Evolutionary conservation across 805 yeast species (phyloP), one percentile per base, ranked within the genome.

Genomic region (Tetrapisispora iriomotensis): DNA sequence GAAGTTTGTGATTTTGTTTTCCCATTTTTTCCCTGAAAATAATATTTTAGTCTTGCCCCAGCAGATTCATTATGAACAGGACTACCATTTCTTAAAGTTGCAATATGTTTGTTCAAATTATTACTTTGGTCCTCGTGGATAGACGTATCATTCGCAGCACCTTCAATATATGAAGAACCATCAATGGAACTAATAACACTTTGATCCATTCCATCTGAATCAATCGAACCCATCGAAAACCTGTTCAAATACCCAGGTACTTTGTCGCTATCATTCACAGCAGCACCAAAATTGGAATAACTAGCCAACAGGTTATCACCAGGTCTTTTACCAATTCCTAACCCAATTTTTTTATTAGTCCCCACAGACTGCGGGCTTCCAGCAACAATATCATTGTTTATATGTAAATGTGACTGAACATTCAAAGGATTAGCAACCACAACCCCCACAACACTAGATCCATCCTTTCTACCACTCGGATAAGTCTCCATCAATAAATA

Each of bases 261-360:
- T 10, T 23, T 23, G 10, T 23, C 25, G 7, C 7, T 8, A 23
- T 10, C 10, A 10, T 23, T 10, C 10, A 23, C 10, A 23, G 9
- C 10, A 8, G 7, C 25, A 23, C 10, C 25, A 23, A 7, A 7
- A 23, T 23, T 23, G 14, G 29, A 26, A 10, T 10, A 8, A 13
- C 12, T 51, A 35, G 49, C 33, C 36, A 56, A 32, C 23, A 58
- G 32, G 43, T 58, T 59, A 30, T 59, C 61, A 38, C 62, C 56
- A 3, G 64, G 64, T 34, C 62, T 49, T 27, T 62, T 50, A 8
- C 53, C 58, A 28, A 56, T 45, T 6, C 60, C 62, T 15, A 57
- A 40, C 4, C 57, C 60, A 6, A 50, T 40, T 26, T 50, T 52
- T 34, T 48, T 54, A 39, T 47, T 46, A 21, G 6, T n/a, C n/a